Evolutionary conservation across 768 basidiomycete species (phyloP), one percentile per base, ranked within the genome.

Genomic region (Leccinum arenicola): DNA sequence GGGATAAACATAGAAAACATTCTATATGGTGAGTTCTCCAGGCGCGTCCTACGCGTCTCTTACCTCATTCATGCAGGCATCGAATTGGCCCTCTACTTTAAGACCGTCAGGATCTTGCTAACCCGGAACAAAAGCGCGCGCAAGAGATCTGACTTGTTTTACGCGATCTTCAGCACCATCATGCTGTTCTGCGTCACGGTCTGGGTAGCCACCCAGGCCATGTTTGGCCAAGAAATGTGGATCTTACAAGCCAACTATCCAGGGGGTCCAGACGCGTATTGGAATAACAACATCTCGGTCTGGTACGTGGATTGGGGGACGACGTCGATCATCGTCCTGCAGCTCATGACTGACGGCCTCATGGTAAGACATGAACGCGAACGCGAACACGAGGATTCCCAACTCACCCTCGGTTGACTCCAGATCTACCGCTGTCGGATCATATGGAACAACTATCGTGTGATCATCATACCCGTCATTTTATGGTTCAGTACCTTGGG

Each of bases 341-440:
- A 77, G 3, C 69, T 77, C 43, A 61, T 78, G 59, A 70, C 71
- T 3, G 75, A 78, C 27, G 78, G 62, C 2, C 58, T 67, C 8
- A 66, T 68, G 67, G 66, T 68, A 52, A 21, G 49, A 31, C 38
- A n/a, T 29, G 2, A 31, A 31, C n/a, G n/a, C n/a, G 40, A 23
- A n/a, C 2, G 17, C 3, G 1, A 45, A 5, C 19, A 21, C 19
- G 8, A 11, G 14, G 15, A 31, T 8, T 14, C 8, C 3, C 51
- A 33, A n/a, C 25, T 67, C 29, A 69, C 33, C 14, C 14, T 36
- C 21, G 35, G 10, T 52, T 50, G 27, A 6, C 59, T 75, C 23
- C 51, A 80, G 78, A 68, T 80, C 17, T 70, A 76, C 56, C 78
- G 77, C 27, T 76, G 75, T 64, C 73, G 61, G 40, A 60, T 77